Conservation (phyloP, 306 rosid genomes). For the Pueraria montana region DNA sequence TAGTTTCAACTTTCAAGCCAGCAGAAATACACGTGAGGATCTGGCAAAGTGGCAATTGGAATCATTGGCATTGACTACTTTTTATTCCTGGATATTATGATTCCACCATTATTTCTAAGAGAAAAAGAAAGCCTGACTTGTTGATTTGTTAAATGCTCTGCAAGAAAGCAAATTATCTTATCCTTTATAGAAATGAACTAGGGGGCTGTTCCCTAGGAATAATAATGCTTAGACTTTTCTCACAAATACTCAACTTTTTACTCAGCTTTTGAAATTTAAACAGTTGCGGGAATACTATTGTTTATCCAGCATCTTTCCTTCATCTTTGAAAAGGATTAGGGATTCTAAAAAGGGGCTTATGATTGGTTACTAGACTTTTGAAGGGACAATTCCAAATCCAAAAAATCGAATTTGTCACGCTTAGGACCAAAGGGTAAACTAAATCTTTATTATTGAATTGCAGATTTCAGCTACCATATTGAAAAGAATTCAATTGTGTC, state of each 20-base stretch:
- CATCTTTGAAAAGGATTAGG: background rate
- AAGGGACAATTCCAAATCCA: slow-evolving; percentile 3
- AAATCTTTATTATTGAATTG: background rate
- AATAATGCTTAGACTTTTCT: slow-evolving; percentile 43
- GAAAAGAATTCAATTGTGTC: slow-evolving; percentile 9
- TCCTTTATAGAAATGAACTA: slow-evolving; percentile 24
- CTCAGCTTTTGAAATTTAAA: background rate
- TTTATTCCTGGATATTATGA: slow-evolving; percentile 16
- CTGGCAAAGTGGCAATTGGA: slow-evolving; percentile 22
- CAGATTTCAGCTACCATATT: background rate
- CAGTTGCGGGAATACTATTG: too few relatives aligned
- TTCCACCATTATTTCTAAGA: slow-evolving; percentile 28
- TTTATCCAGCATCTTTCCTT: background rate
- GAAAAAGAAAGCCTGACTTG: slow-evolving; percentile 24
- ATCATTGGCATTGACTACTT: slow-evolving; percentile 40
- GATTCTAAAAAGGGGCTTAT: background rate
- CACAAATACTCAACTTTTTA: slow-evolving; percentile 36
- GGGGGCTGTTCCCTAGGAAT: slow-evolving; percentile 39
- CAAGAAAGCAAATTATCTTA: slow-evolving; percentile 33
- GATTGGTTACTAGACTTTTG: background rate
- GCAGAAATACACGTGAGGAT: slow-evolving; percentile 46
- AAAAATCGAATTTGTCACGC: slow-evolving; percentile 12
- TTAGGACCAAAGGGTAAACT: slow-evolving; percentile 11
- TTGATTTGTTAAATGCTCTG: slow-evolving; percentile 39
- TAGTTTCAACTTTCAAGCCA: slow-evolving; percentile 17